These are phyloP conservation scores for Pyrus hybrid DNA, from an alignment of 331 rosid genomes.

Conservation along the genomic window DNA sequence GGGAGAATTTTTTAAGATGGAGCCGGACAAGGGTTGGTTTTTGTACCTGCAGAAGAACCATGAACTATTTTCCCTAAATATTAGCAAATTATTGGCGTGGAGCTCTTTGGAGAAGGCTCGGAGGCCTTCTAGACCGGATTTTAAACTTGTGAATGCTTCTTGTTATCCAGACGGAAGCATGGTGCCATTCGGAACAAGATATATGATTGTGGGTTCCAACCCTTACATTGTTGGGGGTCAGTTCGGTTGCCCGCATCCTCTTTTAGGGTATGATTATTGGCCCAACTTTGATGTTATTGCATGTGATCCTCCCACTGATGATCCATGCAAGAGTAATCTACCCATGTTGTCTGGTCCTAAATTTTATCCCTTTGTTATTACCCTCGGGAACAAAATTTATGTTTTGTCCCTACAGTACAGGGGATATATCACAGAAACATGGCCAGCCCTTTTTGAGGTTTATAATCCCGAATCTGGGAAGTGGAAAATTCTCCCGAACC, in stretches of 20 bases:
- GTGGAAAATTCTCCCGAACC: not conserved
- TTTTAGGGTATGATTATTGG: no score
- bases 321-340: not conserved
- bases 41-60: no score
- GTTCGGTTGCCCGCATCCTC: no score
- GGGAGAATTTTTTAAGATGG: not conserved
- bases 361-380: not conserved
- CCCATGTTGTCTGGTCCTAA: not conserved
- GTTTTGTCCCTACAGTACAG: not conserved
- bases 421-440: not conserved
- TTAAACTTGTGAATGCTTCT: not conserved
- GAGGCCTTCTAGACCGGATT: not conserved
- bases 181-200: not conserved
- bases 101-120: not conserved
- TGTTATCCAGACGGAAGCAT: not conserved
- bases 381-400: not conserved
- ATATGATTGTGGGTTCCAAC: not conserved
- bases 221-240: not conserved
- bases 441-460: not conserved
- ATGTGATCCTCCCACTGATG: not conserved
- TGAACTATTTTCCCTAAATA: not conserved
- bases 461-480: not conserved
- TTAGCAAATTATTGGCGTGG: not conserved
- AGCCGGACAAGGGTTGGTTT: not conserved
- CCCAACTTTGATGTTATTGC: no score